Evolutionary conservation across 805 yeast species (phyloP), one percentile per base, ranked within the genome.

Genomic region (Saturnispora galanensis): DNA sequence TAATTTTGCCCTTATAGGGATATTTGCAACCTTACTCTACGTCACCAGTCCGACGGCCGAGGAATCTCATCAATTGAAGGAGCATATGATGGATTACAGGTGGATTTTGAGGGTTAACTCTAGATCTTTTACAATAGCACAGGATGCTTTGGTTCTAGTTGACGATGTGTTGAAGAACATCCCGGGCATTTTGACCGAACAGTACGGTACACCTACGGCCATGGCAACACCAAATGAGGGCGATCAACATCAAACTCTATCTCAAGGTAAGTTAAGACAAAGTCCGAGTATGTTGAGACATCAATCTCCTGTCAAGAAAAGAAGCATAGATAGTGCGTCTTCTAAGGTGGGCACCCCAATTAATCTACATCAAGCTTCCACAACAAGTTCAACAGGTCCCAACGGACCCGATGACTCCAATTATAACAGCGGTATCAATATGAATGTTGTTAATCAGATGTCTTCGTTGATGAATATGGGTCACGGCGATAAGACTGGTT

Each of bases 21-120:
- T 90, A 0, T 89, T 89, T 69, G 95, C 96, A 0, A 81, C 94
- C 0, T 67, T 89, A 10, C 64, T 89, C 44, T 84, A 74, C 54
- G 80, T 81, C 12, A 83, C 96, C 0, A 67, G 93, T 1, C 60
- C 70, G 8, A 55, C 73, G 0, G 61, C 71, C 13, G 85, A 79
- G 44, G 96, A 87, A 55, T 73, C 82, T 0, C 67, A 67, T 35
- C 67, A 73, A 39, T 86, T 76, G 62, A 73, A 77, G 53, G 84
- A 79, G 50, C 81, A 81, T 50, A 72, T 89, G 28, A 76, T 76
- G 55, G 83, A 81, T 52, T 89, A 84, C 60, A 69, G 94, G 47
- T 79, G 87, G 82, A 74, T 79, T 10, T 62, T 90, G 36, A 78
- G 82, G 57, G 79, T 82, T 26, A 77, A 85, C 36, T 74, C 93